Conservation (phyloP, 1,284 basidiomycete species). For the Irpex sp. region DNA sequence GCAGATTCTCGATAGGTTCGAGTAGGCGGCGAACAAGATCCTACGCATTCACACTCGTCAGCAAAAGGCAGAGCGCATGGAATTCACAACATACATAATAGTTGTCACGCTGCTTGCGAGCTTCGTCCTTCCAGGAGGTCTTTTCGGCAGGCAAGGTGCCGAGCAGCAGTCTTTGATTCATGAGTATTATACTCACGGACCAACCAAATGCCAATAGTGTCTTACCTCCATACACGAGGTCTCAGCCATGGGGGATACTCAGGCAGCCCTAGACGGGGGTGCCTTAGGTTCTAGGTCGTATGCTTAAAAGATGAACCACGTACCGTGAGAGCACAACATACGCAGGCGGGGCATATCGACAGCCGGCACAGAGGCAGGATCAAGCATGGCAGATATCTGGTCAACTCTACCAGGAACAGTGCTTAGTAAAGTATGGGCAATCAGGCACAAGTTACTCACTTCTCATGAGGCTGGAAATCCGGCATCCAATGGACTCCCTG, state of each 20-base stretch:
- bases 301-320: constrained; percentile 8
- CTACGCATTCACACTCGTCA: constrained; percentile 32
- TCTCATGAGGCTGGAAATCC: constrained; percentile 54
- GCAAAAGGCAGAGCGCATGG: constrained; percentile 4
- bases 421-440: constrained; percentile 4
- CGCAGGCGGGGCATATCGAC: constrained; percentile 57
- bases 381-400: constrained; percentile 55
- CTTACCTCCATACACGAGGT: constrained; percentile 72
- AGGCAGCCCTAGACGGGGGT: constrained; percentile 50
- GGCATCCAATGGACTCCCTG: constrained; percentile 62
- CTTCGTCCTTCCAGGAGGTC: constrained; percentile 53
- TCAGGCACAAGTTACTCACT: constrained; percentile 38
- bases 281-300: constrained; percentile 6
- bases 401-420: constrained; percentile 37
- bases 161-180: constrained; percentile 49
- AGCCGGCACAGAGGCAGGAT: constrained; percentile 42
- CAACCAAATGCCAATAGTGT: not conserved
- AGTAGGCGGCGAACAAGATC: constrained; percentile 65
- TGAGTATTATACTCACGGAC: constrained; percentile 1
- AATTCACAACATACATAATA: constrained; percentile 55
- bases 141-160: constrained; percentile 58
- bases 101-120: constrained; percentile 55
- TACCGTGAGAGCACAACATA: constrained; percentile 56
- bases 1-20: constrained; percentile 46
- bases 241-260: constrained; percentile 69